Evolutionary conservation across 352 stramenopile species (phyloP).

Genomic region (Phytophthora agathidicida): DNA sequence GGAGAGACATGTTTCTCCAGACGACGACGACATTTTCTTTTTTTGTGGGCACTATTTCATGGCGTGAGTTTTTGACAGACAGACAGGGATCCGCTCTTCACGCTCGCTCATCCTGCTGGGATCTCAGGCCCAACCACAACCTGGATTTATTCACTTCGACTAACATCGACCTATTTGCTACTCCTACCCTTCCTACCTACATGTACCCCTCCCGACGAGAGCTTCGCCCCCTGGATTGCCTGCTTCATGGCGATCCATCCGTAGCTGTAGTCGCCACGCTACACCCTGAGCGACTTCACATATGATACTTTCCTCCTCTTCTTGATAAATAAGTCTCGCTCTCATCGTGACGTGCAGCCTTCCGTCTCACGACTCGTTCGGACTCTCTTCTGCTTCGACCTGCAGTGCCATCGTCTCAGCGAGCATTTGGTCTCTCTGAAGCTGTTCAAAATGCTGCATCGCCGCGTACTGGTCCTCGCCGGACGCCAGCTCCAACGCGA

Average conservation of each 20-base stretch:
- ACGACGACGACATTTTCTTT: too few species aligned
- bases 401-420: slow-evolving; percentile 63
- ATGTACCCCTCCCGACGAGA: slow-evolving; percentile 27
- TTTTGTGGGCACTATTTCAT: too few species aligned
- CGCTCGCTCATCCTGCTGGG: too few species aligned
- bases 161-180: slow-evolving; percentile 15
- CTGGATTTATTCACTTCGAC: slow-evolving; percentile 13
- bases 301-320: slow-evolving; percentile 32
- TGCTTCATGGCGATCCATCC: slow-evolving; percentile 1
- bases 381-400: slow-evolving; percentile 50
- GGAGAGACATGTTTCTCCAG: too few species aligned
- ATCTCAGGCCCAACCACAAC: neutral
- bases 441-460: slow-evolving; percentile 66
- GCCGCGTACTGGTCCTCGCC: slow-evolving; percentile 72
- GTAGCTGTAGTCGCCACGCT: neutral
- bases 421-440: slow-evolving; percentile 55
- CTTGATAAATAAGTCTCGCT: slow-evolving; percentile 53
- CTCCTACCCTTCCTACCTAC: slow-evolving; percentile 19
- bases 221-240: slow-evolving; percentile 7
- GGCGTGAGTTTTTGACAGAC: too few species aligned
- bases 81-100: too few species aligned
- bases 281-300: neutral
- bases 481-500: slow-evolving; percentile 67
- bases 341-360: slow-evolving; percentile 16
- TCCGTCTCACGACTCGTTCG: slow-evolving; percentile 47